phyloP scores from a whole-genome alignment of 2,329 filamentous ascomycete species.

The Fusarium palustre region DNA sequence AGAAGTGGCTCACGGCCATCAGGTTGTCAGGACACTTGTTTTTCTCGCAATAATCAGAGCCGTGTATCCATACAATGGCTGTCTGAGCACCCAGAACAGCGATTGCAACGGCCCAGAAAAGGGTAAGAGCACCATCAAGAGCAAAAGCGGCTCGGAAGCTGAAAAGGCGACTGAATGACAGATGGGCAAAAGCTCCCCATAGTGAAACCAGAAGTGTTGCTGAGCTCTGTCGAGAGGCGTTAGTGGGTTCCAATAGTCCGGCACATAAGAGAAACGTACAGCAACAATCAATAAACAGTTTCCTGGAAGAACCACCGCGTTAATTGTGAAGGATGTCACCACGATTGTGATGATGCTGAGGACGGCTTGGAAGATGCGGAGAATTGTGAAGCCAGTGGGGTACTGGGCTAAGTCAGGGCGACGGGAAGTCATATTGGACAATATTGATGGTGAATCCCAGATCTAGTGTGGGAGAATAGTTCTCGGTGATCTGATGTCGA shows the following conservation, averaged over 20 bases:
- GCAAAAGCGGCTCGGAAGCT: slow-evolving; percentile 66
- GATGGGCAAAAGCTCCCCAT: slow-evolving; percentile 61
- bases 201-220: slow-evolving; percentile 58
- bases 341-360: slow-evolving; percentile 60
- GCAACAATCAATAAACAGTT: slow-evolving; percentile 54
- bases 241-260: fast-evolving
- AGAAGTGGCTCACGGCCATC: slow-evolving; percentile 27
- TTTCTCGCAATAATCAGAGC: slow-evolving; percentile 40
- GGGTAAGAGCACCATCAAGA: slow-evolving; percentile 62
- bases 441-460: background rate
- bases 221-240: slow-evolving; percentile 49
- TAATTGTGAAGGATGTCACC: slow-evolving; percentile 59
- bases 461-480: background rate
- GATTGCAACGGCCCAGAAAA: slow-evolving; percentile 65
- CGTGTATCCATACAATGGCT: slow-evolving; percentile 41
- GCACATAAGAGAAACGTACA: slow-evolving; percentile 45
- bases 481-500: background rate
- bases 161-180: slow-evolving; percentile 56
- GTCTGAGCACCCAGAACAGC: slow-evolving; percentile 55
- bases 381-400: slow-evolving; percentile 57
- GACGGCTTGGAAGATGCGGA: slow-evolving; percentile 61
- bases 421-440: background rate
- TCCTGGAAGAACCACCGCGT: slow-evolving; percentile 52
- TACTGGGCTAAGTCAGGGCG: slow-evolving; percentile 54
- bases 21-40: slow-evolving; percentile 40